Base-by-base conservation (phyloP, 108 stramenopile genomes). In the Parmales sp. region DNA sequence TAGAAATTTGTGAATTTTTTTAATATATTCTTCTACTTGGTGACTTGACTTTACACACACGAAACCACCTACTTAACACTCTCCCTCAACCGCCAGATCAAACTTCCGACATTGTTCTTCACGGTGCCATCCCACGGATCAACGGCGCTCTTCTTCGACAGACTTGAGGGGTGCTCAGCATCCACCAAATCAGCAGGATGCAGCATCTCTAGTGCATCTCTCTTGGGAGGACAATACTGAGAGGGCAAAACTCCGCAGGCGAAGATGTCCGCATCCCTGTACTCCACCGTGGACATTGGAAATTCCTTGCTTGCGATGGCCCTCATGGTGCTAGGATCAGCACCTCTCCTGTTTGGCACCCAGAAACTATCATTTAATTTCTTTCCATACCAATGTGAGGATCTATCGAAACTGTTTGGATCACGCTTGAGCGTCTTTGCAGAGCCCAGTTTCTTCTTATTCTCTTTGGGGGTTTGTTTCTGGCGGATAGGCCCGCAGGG, bases 241-340 rank as follows among this genome's bases (percentile, higher is more conserved):
- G n/a, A 19, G 20, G 54, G 54, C 5, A 60, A 16, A 3, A 7
- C 26, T 16, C 54, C 54, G 36, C 54, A 60, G 2, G 54, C 54
- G 54, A 60, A 60, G 13, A 60, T 60, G 28, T 60, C 54, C 8
- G 54, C 54, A 34, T 60, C 54, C n/a, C 54, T 11, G 54, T 60
- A 60, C 16, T 60, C 54, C 4, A 60, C 28, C 16, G 54, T 60
- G 54, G 9, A 13, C 28, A 31, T 31, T 11, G 54, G 54, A 16
- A 28, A 60, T 16, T 60, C 54, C 28, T 60, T 60, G 54, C 28
- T 28, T 11, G 54, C 54, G 26, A 60, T 28, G 31, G 36, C 36
- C 25, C 54, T 23, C 54, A 60, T 60, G 54, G 54, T 60, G 54
- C 13, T 6, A 20, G 29, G 18, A 34, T 60, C 54, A 34, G 36